Conservation (phyloP, 805 yeast genomes). For the Starmerella apis region DNA sequence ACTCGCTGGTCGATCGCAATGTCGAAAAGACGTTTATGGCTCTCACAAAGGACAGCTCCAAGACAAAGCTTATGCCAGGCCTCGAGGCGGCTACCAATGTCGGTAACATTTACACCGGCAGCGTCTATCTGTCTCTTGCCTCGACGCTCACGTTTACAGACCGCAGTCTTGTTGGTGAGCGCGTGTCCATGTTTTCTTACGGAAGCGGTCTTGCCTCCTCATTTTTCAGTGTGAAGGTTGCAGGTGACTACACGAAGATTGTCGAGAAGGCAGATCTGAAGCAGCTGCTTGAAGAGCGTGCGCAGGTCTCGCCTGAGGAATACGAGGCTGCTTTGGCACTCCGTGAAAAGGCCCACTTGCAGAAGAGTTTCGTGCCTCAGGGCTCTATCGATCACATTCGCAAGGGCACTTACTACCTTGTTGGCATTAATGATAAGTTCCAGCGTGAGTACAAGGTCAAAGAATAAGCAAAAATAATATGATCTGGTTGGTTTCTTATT, state of each 20-base stretch:
- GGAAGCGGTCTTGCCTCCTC: slow-evolving; percentile 97
- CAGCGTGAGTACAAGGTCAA: slow-evolving; percentile 63
- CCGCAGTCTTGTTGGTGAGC: slow-evolving; percentile 53
- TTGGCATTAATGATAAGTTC: slow-evolving; percentile 73
- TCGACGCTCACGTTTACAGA: slow-evolving; percentile 72
- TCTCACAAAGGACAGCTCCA: slow-evolving; percentile 57
- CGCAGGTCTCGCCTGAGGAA: slow-evolving; percentile 57
- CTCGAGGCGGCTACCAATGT: slow-evolving; percentile 86
- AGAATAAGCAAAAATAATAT: slow-evolving; percentile 5
- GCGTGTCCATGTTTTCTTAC: slow-evolving; percentile 84
- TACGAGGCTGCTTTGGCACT: slow-evolving; percentile 71
- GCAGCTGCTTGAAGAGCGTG: slow-evolving; percentile 56
- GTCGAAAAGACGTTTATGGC: slow-evolving; percentile 79
- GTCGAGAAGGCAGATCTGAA: slow-evolving; percentile 51
- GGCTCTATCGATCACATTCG: slow-evolving; percentile 67
- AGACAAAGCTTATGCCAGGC: slow-evolving; percentile 66
- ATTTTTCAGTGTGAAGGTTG: slow-evolving; percentile 65
- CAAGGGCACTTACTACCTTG: slow-evolving; percentile 73
- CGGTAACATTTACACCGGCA: slow-evolving; percentile 97
- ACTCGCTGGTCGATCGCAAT: slow-evolving; percentile 64
- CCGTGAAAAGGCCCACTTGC: slow-evolving; percentile 82
- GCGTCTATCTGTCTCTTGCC: slow-evolving; percentile 76
- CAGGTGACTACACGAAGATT: slow-evolving; percentile 56
- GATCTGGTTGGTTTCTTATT: not conserved
- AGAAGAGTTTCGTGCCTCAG: slow-evolving; percentile 66